Conservation (phyloP, 2,329 filamentous ascomycete species). For the Venturia carpophila region DNA sequence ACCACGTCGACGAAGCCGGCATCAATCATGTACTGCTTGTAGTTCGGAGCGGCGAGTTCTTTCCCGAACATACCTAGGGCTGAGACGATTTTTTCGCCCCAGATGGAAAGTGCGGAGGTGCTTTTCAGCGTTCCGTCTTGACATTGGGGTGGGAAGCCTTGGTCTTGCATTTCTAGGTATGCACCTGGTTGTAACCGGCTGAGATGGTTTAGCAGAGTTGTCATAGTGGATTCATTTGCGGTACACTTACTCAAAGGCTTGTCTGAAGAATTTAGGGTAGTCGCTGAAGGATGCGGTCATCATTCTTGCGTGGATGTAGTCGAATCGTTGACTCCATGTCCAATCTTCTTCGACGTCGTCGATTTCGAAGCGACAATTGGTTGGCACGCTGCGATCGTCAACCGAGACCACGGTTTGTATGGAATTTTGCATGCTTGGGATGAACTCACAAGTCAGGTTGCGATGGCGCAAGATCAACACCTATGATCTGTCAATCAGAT, state of each 20-base stretch:
- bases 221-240: conserved; percentile 36
- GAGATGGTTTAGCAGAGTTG: conserved; percentile 29
- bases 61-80: background rate
- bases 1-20: conserved; percentile 48
- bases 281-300: conserved; percentile 32
- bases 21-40: conserved; percentile 25
- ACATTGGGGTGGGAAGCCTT: conserved; percentile 33
- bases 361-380: conserved; percentile 43
- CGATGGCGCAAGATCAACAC: conserved; percentile 19
- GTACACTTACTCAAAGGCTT: conserved; percentile 32
- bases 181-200: conserved; percentile 32
- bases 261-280: conserved; percentile 30
- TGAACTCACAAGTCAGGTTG: conserved; percentile 16
- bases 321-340: conserved; percentile 34
- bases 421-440: no score
- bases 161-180: conserved; percentile 40
- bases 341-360: conserved; percentile 39
- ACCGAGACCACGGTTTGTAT: conserved; percentile 23
- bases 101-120: conserved; percentile 41
- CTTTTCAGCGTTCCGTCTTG: conserved; percentile 41
- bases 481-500: conserved; percentile 17
- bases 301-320: conserved; percentile 37
- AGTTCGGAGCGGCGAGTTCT: conserved; percentile 10
- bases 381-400: conserved; percentile 27
- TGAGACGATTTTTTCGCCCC: conserved; percentile 32